Percentiles rank a stretch among this genome's conserved stretches.
These are phyloP conservation scores for Heritiera fomes DNA, from an alignment of 345 rosid species.

Conservation along the genomic window DNA sequence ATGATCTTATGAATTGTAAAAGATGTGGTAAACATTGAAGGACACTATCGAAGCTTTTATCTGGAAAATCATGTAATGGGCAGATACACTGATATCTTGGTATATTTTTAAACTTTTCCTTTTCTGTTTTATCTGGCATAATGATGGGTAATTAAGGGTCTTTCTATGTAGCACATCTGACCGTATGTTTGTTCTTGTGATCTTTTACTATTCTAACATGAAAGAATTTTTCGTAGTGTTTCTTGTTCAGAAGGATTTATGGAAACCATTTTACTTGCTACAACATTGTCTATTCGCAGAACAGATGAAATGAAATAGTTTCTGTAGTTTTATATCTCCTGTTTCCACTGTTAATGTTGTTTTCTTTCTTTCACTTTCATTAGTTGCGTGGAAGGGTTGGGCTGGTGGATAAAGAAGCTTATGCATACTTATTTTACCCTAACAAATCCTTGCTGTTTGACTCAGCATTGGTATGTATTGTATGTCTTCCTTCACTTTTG, in stretches of 20 bases:
- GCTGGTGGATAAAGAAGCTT: constrained; percentile 94
- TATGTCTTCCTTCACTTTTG: constrained; percentile 9
- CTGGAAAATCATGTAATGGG: background rate
- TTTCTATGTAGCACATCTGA: too few relatives aligned
- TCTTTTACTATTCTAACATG: constrained; percentile 16
- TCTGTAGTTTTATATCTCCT: constrained; percentile 13
- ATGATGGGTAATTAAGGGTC: background rate
- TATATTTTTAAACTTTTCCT: background rate
- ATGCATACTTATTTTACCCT: constrained; percentile 90
- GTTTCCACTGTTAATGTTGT: constrained; percentile 7
- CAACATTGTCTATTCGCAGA: background rate
- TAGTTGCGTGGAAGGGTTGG: constrained; percentile 99
- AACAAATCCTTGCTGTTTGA: constrained; percentile 76
- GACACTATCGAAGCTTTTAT: constrained; percentile 8
- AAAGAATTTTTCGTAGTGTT: background rate
- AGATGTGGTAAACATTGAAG: background rate
- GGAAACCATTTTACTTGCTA: constrained; percentile 3
- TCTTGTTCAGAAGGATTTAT: constrained; percentile 3
- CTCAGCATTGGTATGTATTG: constrained; percentile 64
- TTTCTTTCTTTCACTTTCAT: constrained; percentile 8
- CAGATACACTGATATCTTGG: background rate
- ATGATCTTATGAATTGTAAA: background rate
- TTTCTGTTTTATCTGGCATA: background rate
- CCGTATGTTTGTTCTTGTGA: background rate
- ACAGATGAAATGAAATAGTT: background rate